phyloP scores from a whole-genome alignment of 2,329 filamentous ascomycete species.

The Microsporum audouinii region DNA sequence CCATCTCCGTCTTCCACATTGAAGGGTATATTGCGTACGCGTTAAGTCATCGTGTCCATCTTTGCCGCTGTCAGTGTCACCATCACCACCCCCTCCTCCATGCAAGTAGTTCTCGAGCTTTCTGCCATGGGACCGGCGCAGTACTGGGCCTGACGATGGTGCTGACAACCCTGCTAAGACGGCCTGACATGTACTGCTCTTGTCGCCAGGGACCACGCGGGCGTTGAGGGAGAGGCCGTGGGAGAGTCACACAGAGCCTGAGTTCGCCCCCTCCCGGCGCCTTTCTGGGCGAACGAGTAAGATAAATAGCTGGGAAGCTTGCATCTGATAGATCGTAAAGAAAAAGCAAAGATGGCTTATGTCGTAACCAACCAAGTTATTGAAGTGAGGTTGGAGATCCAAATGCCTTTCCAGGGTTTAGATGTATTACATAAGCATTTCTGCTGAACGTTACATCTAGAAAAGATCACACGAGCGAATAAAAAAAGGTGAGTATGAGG shows the following conservation, averaged over 20 bases:
- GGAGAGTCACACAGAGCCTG: not conserved
- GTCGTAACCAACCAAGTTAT: not conserved
- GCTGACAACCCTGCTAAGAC: not conserved
- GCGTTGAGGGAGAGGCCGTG: not conserved
- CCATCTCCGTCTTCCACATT: too few relatives aligned
- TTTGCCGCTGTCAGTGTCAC: not conserved
- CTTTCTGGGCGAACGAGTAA: not conserved
- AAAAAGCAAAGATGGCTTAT: not conserved
- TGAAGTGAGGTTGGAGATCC: not conserved
- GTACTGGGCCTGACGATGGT: not conserved
- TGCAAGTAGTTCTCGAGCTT: not conserved
- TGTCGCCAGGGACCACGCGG: not conserved
- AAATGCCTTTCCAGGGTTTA: not conserved
- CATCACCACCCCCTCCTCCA: not conserved
- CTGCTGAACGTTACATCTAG: not conserved
- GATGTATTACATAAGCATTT: not conserved
- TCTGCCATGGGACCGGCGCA: not conserved
- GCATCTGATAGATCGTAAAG: slow-evolving; percentile 3
- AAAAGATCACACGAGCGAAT: not conserved
- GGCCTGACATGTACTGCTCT: not conserved
- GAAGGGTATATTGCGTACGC: too few relatives aligned
- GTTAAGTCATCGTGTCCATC: not conserved
- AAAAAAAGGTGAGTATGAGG: not conserved
- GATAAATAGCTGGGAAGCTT: not conserved
- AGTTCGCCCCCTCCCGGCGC: not conserved